Evolutionary conservation across 257 asterid genomes (phyloP).

Genomic region (Forsythia viridissima): DNA sequence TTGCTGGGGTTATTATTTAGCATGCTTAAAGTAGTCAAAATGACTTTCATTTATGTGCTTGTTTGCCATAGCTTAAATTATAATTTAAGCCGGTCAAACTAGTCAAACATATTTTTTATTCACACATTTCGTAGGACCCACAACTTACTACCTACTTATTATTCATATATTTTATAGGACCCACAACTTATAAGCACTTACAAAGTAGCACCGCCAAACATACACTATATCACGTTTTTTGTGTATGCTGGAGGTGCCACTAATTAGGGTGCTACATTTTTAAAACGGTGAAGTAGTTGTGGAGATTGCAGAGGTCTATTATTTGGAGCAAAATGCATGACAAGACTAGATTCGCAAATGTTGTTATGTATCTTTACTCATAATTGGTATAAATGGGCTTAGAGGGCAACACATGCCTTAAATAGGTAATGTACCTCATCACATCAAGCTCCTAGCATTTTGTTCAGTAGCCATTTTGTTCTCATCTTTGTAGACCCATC

Average conservation of each 20-base stretch:
- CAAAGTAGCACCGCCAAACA: no score
- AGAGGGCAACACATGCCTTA: neutral
- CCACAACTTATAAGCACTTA: no score
- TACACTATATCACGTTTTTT: no score
- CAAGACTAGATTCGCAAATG: neutral
- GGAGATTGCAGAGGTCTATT: neutral
- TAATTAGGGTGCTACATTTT: neutral
- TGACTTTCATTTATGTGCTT: neutral
- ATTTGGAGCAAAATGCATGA: neutral
- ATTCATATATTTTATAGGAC: no score
- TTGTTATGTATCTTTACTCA: neutral
- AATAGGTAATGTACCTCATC: neutral
- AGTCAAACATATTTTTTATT: no score
- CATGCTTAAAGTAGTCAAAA: neutral
- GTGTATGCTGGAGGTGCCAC: neutral
- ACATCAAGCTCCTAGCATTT: neutral
- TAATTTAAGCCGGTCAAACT: no score
- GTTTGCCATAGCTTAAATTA: no score
- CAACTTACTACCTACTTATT: no score
- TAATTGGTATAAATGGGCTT: neutral
- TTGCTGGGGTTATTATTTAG: neutral
- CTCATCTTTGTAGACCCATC: neutral
- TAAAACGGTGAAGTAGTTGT: neutral
- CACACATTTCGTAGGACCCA: no score
- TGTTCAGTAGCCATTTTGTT: neutral